Evolutionary conservation across 2,329 filamentous ascomycete genomes (phyloP).

Genomic region (Tolypocladium paradoxum): DNA sequence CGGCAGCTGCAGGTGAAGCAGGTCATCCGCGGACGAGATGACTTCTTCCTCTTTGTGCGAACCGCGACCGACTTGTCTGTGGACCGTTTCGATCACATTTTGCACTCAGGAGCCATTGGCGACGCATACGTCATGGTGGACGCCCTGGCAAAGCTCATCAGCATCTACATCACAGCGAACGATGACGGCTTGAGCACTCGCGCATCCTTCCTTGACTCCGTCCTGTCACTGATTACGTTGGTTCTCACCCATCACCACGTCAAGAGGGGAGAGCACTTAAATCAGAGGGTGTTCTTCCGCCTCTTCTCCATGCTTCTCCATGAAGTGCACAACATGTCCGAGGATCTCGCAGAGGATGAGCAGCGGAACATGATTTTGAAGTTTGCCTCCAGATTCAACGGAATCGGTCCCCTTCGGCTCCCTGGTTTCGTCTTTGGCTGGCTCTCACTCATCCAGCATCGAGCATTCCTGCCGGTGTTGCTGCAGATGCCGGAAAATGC

Average conservation of each 20-base stretch:
- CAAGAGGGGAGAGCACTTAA: constrained; percentile 70
- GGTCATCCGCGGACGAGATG: constrained; percentile 63
- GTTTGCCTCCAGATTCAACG: constrained; percentile 60
- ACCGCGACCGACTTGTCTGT: constrained; percentile 72
- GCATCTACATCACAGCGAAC: constrained; percentile 64
- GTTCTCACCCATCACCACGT: constrained; percentile 79
- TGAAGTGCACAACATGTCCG: constrained; percentile 51
- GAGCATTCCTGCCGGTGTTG: constrained; percentile 71
- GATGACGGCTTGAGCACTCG: constrained; percentile 54
- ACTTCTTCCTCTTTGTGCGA: constrained; percentile 70
- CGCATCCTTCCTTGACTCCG: constrained; percentile 62
- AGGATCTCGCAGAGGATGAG: constrained; percentile 49
- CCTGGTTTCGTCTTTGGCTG: constrained; percentile 80
- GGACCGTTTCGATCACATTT: constrained; percentile 63
- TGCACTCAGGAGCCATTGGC: constrained; percentile 47
- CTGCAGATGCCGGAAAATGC: constrained; percentile 54
- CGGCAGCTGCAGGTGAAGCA: constrained; percentile 69
- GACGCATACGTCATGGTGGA: constrained; percentile 58
- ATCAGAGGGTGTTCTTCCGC: constrained; percentile 83
- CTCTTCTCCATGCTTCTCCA: constrained; percentile 76
- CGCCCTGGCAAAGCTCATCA: constrained; percentile 70
- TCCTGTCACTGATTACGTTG: constrained; percentile 67
- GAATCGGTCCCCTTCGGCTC: constrained; percentile 65
- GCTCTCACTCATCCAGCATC: constrained; percentile 73
- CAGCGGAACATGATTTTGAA: constrained; percentile 59